These are phyloP conservation scores for Umbelopsis vinacea DNA, from an alignment of 192 early-diverging fungal genomes.

Conservation along the genomic window DNA sequence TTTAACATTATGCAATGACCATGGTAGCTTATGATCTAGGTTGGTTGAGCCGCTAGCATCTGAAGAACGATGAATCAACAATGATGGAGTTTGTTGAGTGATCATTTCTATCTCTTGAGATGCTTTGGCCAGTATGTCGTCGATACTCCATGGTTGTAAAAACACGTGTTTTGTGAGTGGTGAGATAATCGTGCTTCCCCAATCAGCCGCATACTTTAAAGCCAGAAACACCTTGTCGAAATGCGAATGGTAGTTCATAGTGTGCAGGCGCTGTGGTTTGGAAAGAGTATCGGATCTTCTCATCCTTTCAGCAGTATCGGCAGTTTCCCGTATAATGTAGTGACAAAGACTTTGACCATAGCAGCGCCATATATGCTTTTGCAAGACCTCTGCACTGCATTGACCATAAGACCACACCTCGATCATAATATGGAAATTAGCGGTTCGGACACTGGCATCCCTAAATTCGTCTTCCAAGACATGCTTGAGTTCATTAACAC, in stretches of 20 bases:
- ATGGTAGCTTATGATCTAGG: not conserved
- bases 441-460: slow-evolving; percentile 19
- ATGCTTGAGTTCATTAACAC: not conserved
- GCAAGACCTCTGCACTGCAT: slow-evolving; percentile 41
- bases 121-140: slow-evolving; percentile 6
- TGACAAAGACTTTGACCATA: slow-evolving; percentile 60
- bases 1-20: not conserved
- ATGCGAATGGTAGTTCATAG: not conserved
- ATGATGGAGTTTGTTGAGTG: not conserved
- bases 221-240: slow-evolving; percentile 6
- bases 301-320: slow-evolving; percentile 5
- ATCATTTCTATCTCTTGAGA: slow-evolving; percentile 6
- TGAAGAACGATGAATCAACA: slow-evolving; percentile 1
- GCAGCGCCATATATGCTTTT: slow-evolving; percentile 52
- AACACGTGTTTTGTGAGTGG: slow-evolving; percentile 9
- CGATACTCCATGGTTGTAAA: slow-evolving; percentile 16
- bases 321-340: slow-evolving; percentile 42
- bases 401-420: slow-evolving; percentile 56
- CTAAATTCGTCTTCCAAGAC: slow-evolving; percentile 31
- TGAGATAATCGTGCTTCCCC: slow-evolving; percentile 10
- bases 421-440: slow-evolving; percentile 43
- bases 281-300: slow-evolving; percentile 1
- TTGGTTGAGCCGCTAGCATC: not conserved
- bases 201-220: not conserved
- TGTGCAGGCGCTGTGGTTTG: not conserved